Percentiles rank a stretch among this genome's conserved stretches.
Conservation (phyloP, 352 stramenopile genomes). For the Aphanomyces invadans region DNA sequence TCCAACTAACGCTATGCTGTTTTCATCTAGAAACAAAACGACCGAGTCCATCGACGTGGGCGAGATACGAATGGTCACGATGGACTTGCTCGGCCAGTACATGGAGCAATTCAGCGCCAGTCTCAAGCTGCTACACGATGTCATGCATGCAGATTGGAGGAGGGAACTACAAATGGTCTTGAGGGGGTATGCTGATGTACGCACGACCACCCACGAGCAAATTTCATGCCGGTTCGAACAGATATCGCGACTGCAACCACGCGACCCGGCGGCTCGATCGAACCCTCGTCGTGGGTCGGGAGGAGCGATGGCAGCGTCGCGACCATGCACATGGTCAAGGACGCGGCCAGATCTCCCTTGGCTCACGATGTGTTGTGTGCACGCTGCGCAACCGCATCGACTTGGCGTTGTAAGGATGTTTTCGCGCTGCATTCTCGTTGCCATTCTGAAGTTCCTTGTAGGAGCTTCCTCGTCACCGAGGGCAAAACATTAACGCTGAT, state of each 20-base stretch:
- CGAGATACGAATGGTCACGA: slow-evolving; percentile 5
- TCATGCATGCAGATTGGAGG: neutral
- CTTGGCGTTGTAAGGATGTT: slow-evolving; percentile 12
- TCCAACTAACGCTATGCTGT: too few relatives aligned
- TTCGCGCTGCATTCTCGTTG: too few relatives aligned
- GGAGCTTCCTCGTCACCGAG: slow-evolving; percentile 12
- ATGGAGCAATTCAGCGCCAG: slow-evolving; percentile 3
- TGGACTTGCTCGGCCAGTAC: neutral
- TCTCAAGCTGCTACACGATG: neutral
- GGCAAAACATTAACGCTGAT: slow-evolving; percentile 12
- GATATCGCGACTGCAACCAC: slow-evolving; percentile 16
- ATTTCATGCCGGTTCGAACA: too few relatives aligned
- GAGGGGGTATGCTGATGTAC: too few relatives aligned
- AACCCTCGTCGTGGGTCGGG: slow-evolving; percentile 2
- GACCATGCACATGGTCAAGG: slow-evolving; percentile 1
- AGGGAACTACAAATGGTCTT: neutral
- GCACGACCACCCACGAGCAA: too few relatives aligned
- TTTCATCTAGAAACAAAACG: slow-evolving; percentile 5
- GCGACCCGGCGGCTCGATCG: slow-evolving; percentile 10
- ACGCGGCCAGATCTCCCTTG: neutral
- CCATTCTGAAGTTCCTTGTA: too few relatives aligned
- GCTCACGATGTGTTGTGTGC: slow-evolving; percentile 5
- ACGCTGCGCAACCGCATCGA: slow-evolving; percentile 14
- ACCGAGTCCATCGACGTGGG: neutral
- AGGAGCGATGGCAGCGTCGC: slow-evolving; percentile 13